phyloP scores from a whole-genome alignment of 2,329 filamentous ascomycete genomes.

The Pseudogymnoascus sp. region DNA sequence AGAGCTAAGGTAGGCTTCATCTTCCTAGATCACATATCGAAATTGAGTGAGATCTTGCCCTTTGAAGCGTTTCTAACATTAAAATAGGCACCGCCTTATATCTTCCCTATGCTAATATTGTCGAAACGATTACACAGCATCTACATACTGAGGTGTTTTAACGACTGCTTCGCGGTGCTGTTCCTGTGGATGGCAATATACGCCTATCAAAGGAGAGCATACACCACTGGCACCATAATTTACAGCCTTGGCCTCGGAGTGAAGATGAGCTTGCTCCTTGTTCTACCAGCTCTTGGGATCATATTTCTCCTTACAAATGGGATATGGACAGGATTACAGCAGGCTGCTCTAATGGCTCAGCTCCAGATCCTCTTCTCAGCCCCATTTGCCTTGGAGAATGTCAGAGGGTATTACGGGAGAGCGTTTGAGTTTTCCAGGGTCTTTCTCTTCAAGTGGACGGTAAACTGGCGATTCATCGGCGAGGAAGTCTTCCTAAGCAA shows the following conservation, averaged over 20 bases:
- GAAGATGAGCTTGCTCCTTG: constrained; percentile 87
- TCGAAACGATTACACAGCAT: constrained; percentile 93
- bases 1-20: constrained; percentile 50
- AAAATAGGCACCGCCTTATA: constrained; percentile 67
- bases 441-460: constrained; percentile 97
- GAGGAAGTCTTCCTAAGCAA: constrained; percentile 71
- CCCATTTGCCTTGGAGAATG: constrained; percentile 62
- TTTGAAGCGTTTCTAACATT: neutral
- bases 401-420: constrained; percentile 63
- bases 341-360: constrained; percentile 64
- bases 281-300: constrained; percentile 70
- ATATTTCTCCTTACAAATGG: constrained; percentile 69
- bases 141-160: constrained; percentile 87
- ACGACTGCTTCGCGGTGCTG: constrained; percentile 82
- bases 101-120: constrained; percentile 75
- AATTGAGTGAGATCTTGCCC: constrained; percentile 9
- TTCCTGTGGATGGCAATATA: constrained; percentile 78
- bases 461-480: constrained; percentile 95
- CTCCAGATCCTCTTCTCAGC: constrained; percentile 60
- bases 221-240: constrained; percentile 62
- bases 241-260: constrained; percentile 79
- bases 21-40: neutral
- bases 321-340: constrained; percentile 53
- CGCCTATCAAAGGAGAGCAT: constrained; percentile 64
- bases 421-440: constrained; percentile 87